Conservation (phyloP, 768 basidiomycete species). For the Phaeotremella skinneri region DNA sequence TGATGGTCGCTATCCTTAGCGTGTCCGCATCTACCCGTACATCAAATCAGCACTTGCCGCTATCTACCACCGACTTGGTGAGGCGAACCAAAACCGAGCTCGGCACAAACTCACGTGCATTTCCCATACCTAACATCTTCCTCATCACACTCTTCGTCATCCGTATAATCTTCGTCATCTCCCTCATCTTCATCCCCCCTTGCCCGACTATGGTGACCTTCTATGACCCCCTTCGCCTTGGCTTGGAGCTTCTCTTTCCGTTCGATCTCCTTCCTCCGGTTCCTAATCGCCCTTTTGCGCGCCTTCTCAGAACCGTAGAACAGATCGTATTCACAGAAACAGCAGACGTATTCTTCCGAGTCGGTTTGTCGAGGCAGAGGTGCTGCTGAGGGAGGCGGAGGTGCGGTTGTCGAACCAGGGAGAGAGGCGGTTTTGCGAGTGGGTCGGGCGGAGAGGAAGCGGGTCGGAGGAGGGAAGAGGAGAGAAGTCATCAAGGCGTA, state of each 20-base stretch:
- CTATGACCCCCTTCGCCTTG: slow-evolving; percentile 46
- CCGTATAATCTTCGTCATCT: slow-evolving; percentile 25
- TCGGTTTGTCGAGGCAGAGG: slow-evolving; percentile 36
- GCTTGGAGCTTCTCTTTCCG: slow-evolving; percentile 34
- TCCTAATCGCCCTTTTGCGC: slow-evolving; percentile 66
- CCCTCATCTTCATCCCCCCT: slow-evolving; percentile 26
- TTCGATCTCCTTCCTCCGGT: slow-evolving; percentile 70
- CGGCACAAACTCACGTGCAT: slow-evolving; percentile 34
- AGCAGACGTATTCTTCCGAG: slow-evolving; percentile 88
- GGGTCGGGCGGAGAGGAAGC: slow-evolving; percentile 43
- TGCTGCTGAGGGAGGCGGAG: slow-evolving; percentile 28
- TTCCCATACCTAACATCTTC: slow-evolving; percentile 25
- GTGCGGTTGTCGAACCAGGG: not conserved
- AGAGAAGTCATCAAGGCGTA: slow-evolving; percentile 26
- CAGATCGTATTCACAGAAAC: slow-evolving; percentile 86
- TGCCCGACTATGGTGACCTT: slow-evolving; percentile 29
- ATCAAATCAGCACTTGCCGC: not conserved
- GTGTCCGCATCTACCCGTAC: not conserved
- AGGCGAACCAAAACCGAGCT: not conserved
- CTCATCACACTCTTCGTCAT: slow-evolving; percentile 18
- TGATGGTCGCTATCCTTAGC: slow-evolving; percentile 1
- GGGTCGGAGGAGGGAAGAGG: slow-evolving; percentile 46
- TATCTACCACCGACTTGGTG: too few relatives aligned
- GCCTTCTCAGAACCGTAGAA: slow-evolving; percentile 80
- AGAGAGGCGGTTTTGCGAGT: slow-evolving; percentile 12